Evolutionary conservation across 192 early-diverging fungal species (phyloP).

Genomic region (Lobulomyces angularis): DNA sequence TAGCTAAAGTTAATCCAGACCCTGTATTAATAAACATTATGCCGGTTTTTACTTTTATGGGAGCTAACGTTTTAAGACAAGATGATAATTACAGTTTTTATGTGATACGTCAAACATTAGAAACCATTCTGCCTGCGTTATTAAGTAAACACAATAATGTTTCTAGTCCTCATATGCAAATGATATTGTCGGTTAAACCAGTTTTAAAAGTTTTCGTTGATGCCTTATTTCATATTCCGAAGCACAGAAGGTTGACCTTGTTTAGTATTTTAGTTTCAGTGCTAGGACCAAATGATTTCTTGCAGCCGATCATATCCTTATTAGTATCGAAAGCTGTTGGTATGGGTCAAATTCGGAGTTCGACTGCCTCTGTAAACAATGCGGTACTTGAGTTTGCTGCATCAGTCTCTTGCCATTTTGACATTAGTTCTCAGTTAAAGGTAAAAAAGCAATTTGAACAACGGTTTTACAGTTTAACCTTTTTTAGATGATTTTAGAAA

Average conservation of each 20-base stretch:
- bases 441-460: slow-evolving; percentile 31
- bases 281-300: slow-evolving; percentile 62
- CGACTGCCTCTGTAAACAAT: slow-evolving; percentile 42
- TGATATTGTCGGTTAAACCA: slow-evolving; percentile 61
- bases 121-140: slow-evolving; percentile 75
- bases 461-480: too few relatives aligned
- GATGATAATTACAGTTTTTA: slow-evolving; percentile 95
- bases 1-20: slow-evolving; percentile 69
- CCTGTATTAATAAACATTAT: slow-evolving; percentile 83
- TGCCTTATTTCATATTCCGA: slow-evolving; percentile 81
- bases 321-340: slow-evolving; percentile 58
- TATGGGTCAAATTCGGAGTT: slow-evolving; percentile 31
- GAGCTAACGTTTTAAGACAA: slow-evolving; percentile 82
- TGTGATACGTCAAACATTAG: slow-evolving; percentile 78
- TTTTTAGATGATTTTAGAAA: too few relatives aligned
- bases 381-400: slow-evolving; percentile 63
- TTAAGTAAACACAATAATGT: slow-evolving; percentile 33
- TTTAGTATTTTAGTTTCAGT: slow-evolving; percentile 72
- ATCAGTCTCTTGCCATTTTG: slow-evolving; percentile 57
- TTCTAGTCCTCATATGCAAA: slow-evolving; percentile 17
- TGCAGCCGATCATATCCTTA: slow-evolving; percentile 59
- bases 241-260: slow-evolving; percentile 74
- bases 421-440: slow-evolving; percentile 49
- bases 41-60: slow-evolving; percentile 98
- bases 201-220: slow-evolving; percentile 86